Conservation (phyloP, 2,329 filamentous ascomycete genomes). For the Cordyceps militaris region DNA sequence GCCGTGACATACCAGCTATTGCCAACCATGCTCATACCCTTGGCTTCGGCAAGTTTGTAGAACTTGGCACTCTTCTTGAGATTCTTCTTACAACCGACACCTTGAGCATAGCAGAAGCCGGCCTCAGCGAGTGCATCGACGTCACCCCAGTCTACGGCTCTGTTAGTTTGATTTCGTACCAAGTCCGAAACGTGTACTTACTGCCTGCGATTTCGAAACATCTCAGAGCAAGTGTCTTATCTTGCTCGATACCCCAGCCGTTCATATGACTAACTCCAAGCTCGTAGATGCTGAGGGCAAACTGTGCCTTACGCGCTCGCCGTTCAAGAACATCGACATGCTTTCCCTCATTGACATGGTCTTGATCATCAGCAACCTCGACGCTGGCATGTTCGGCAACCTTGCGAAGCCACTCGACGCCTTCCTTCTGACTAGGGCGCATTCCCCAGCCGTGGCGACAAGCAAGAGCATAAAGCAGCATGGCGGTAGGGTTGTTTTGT, state of each 20-base stretch:
- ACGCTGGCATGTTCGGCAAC: conserved; percentile 78
- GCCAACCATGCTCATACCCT: conserved; percentile 94
- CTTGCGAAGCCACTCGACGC: conserved; percentile 84
- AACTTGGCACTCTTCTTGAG: conserved; percentile 88
- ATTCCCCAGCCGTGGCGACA: conserved; percentile 98
- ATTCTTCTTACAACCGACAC: conserved; percentile 90
- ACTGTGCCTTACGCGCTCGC: conserved; percentile 83
- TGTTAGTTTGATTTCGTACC: conserved; percentile 17
- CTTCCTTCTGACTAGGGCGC: conserved; percentile 83
- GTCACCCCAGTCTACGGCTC: conserved; percentile 71
- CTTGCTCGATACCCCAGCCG: conserved; percentile 93
- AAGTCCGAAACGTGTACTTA: conserved; percentile 35
- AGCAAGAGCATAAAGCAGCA: conserved; percentile 91
- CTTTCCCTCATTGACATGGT: conserved; percentile 55
- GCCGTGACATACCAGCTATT: conserved; percentile 78
- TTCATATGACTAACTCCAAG: conserved; percentile 96
- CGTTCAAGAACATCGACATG: conserved; percentile 59
- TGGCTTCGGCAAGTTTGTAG: conserved; percentile 83
- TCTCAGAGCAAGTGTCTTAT: conserved; percentile 76
- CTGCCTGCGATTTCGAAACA: conserved; percentile 95
- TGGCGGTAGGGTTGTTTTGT: conserved; percentile 80
- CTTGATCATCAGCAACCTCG: conserved; percentile 78
- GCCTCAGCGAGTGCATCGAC: conserved; percentile 89
- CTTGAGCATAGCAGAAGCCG: conserved; percentile 92
- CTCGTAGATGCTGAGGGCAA: conserved; percentile 93